phyloP scores from a whole-genome alignment of 148 eudicot genomes.

The Hydrangea macrophylla region DNA sequence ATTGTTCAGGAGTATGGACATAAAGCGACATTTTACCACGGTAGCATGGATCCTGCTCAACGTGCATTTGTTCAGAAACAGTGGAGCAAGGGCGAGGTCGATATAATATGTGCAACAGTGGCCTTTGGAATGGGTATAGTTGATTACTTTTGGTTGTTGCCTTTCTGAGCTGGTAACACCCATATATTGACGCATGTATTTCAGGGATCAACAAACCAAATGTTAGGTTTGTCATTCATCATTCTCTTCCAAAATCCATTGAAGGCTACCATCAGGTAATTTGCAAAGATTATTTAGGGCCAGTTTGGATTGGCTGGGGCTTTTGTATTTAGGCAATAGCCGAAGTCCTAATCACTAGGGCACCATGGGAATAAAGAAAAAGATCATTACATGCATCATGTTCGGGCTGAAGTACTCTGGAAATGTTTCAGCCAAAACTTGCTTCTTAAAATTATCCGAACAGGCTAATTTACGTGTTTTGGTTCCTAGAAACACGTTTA shows the following conservation, averaged over 20 bases:
- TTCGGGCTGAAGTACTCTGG: too few relatives aligned
- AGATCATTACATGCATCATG: too few relatives aligned
- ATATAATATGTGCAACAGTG: conserved; percentile 96
- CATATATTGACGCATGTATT: conserved; percentile 31
- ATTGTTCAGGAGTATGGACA: conserved; percentile 71
- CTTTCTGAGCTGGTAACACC: conserved; percentile 10
- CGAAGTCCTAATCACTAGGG: too few relatives aligned
- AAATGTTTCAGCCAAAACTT: too few relatives aligned
- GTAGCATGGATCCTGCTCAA: conserved; percentile 81
- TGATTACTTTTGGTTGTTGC: conserved; percentile 14
- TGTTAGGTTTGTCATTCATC: conserved; percentile 97
- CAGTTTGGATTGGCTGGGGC: too few relatives aligned
- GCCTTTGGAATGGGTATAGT: conserved; percentile 98
- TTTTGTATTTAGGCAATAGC: too few relatives aligned
- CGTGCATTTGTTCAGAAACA: conserved; percentile 80
- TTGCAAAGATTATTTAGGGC: conserved; percentile 1
- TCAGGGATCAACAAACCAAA: conserved; percentile 98
- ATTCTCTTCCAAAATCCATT: conserved; percentile 94
- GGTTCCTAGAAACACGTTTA: too few relatives aligned
- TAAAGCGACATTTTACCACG: conserved; percentile 92
- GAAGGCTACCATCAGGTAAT: conserved; percentile 99
- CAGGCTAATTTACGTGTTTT: too few relatives aligned
- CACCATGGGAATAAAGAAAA: too few relatives aligned
- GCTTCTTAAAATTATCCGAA: too few relatives aligned
- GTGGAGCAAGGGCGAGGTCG: conserved; percentile 97